Evolutionary conservation across 2,329 filamentous ascomycete genomes (phyloP), one percentile per base, ranked within the genome.

Genomic region (Rutstroemia sydowiana): DNA sequence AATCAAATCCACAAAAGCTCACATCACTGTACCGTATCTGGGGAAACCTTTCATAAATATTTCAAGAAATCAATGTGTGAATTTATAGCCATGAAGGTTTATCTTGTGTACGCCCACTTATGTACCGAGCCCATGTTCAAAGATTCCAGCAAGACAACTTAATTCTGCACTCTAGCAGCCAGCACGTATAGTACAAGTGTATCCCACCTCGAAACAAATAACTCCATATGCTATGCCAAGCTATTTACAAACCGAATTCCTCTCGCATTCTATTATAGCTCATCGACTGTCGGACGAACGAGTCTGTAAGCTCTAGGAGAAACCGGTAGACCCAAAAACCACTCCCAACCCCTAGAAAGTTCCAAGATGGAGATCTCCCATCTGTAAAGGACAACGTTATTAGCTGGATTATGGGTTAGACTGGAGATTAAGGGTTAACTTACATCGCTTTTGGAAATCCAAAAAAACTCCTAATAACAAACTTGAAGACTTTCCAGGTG

Each of bases 391-490:
- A 30, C 26, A 63, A 62, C 60, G 55, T 42, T 36, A 52, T 32
- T 14, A 41, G 34, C 16, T 13, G 14, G 2, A 20, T 36, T 16
- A 13, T 42, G 23, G 21, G 9, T 6, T 41, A 5, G 5, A 16
- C 14, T n/a, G 4, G 43, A 14, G 5, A 44, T 13, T 14, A 18
- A 3, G 34, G 28, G 40, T 26, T 9, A 14, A 54, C 87, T 81
- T 77, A 93, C 87, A 87, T 52, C 56, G 77, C 77, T 42, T 69
- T 73, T 0, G 91, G 91, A 44, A 90, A 73, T 20, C 75, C 70
- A 5, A 82, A 50, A 88, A 89, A 98, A 54, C 79, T 78, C 58
- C 68, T 75, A 8, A 93, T 21, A 2, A 97, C 82, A 60, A 83
- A 81, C 59, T 79, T 76, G 44, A 80, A 73, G 0, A 82, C 83